These are phyloP conservation scores for Fomitopsis pinicola DNA, from an alignment of 1,284 basidiomycete genomes.

Conservation along the genomic window DNA sequence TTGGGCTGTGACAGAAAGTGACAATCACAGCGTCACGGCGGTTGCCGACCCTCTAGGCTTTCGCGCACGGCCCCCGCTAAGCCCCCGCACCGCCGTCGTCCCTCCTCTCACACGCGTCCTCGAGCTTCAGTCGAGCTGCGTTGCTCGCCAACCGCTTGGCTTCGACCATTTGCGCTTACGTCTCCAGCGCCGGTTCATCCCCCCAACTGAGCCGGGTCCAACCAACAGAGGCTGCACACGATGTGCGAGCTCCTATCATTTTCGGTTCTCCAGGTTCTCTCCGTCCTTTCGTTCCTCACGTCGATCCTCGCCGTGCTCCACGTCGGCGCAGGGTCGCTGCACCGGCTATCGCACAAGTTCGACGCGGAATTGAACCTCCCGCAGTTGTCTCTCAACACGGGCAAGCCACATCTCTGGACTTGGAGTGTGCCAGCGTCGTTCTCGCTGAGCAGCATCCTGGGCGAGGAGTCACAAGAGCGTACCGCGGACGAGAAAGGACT, in stretches of 20 bases:
- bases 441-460: slow-evolving; percentile 25
- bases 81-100: background rate
- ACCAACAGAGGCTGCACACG: slow-evolving; percentile 5
- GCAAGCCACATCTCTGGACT: slow-evolving; percentile 24
- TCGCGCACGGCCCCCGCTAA: background rate
- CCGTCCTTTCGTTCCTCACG: slow-evolving; percentile 28
- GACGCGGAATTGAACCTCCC: slow-evolving; percentile 19
- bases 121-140: slow-evolving; percentile 2
- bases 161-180: slow-evolving; percentile 1
- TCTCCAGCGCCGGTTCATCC: slow-evolving; percentile 1
- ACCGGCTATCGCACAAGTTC: slow-evolving; percentile 23
- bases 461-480: slow-evolving; percentile 23
- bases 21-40: slow-evolving; percentile 1
- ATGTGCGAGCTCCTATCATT: slow-evolving; percentile 29
- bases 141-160: background rate
- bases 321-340: slow-evolving; percentile 27
- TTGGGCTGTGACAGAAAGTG: background rate
- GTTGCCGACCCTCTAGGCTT: background rate
- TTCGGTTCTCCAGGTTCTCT: slow-evolving; percentile 30
- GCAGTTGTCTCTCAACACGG: slow-evolving; percentile 14
- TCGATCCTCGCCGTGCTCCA: slow-evolving; percentile 28
- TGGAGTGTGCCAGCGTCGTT: slow-evolving; percentile 27
- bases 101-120: background rate
- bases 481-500: slow-evolving; percentile 5
- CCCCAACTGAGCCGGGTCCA: slow-evolving; percentile 1